Evolutionary conservation across 2,329 filamentous ascomycete genomes (phyloP), one percentile per base, ranked within the genome.

Genomic region (Alternaria hordeiaustralica): DNA sequence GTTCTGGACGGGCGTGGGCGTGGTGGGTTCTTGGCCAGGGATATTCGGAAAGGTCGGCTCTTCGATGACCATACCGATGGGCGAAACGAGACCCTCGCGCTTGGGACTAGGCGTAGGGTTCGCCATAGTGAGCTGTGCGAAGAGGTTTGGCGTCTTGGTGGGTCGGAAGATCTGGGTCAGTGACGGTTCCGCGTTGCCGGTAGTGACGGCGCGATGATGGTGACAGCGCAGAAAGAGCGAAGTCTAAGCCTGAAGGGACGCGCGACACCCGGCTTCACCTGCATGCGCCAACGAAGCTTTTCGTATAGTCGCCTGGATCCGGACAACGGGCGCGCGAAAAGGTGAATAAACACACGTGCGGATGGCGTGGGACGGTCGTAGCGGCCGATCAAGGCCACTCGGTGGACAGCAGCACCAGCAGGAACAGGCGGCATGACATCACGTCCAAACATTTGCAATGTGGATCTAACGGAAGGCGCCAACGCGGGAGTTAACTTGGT

Each of bases 11-110:
- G 44, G 18, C 18, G 28, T 20, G 23, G 47, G 21, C 30, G 53
- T 43, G 25, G 26, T 56, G 25, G 45, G 61, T 5, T 67, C 58
- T 43, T 65, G 46, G 36, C 59, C 58, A n/a, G 61, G 53, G n/a
- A 71, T 68, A 36, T 69, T 60, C 10, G 73, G 71, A 44, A 76
- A 75, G 18, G 53, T 64, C 25, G 72, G 69, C 46, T 75, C 72
- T 46, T 72, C 66, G 18, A 75, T 60, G 21, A 66, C 55, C 21
- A 71, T 61, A 9, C 71, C 74, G 8, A 68, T 66, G 21, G 70
- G 71, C 55, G 72, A 60, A 15, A 66, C 51, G 23, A 64, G 49
- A 41, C 60, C 60, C 36, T 61, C 33, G 41, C 55, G 49, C 18
- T 54, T 46, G 33, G 41, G 61, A 55, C 56, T 60, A 59, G 47